These are phyloP conservation scores for Vitis cinerea DNA, from an alignment of 164 flowering plant genomes.

Conservation along the genomic window DNA sequence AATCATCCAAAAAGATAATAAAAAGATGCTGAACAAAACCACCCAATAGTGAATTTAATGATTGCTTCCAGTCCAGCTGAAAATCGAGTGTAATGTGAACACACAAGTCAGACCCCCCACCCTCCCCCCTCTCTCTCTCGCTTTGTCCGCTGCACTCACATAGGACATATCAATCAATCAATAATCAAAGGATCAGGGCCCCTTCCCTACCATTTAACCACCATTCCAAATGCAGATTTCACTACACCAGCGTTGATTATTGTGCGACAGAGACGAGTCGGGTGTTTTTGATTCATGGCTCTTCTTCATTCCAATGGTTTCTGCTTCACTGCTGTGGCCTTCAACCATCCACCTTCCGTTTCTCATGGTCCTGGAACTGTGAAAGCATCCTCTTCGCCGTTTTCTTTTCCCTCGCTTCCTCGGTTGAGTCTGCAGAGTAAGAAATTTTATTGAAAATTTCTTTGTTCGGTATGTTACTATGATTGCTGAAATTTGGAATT, in stretches of 20 bases:
- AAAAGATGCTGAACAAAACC: no score
- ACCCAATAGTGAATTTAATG: no score
- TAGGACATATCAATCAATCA: no score
- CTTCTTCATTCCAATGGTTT: constrained; percentile 29
- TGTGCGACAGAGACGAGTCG: not conserved
- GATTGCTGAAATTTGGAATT: not conserved
- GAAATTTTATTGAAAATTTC: not conserved
- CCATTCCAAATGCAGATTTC: no score
- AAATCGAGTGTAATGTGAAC: no score
- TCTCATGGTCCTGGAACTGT: constrained; percentile 4
- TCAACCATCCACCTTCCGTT: constrained; percentile 11
- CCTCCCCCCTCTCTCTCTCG: no score
- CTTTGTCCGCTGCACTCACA: no score
- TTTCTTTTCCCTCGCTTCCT: constrained; percentile 17
- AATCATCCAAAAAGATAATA: no score
- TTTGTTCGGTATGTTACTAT: not conserved
- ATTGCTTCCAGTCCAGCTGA: no score
- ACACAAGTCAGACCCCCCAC: no score
- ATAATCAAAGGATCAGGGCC: no score
- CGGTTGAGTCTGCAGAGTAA: constrained; percentile 27
- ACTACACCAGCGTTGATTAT: not conserved
- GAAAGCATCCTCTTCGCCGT: constrained; percentile 8
- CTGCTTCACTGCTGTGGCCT: constrained; percentile 20
- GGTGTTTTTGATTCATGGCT: constrained; percentile 24
- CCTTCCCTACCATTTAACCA: no score